These are phyloP conservation scores for Moesziomyces sp. DNA, from an alignment of 1,284 basidiomycete species.

Conservation along the genomic window DNA sequence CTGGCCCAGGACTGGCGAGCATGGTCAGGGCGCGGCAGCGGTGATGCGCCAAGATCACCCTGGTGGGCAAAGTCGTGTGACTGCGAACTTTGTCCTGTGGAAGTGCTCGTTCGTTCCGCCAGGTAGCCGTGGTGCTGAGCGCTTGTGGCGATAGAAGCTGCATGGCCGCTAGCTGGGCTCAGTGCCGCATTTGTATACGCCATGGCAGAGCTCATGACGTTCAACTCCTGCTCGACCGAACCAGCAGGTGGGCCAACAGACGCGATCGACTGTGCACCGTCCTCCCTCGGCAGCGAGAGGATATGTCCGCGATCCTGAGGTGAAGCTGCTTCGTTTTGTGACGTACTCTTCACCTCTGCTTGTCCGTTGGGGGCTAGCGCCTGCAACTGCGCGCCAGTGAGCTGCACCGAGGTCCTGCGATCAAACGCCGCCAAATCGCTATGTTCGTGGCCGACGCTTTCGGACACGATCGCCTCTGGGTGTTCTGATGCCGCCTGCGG, in stretches of 20 bases:
- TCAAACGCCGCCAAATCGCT: neutral
- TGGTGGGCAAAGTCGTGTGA: neutral
- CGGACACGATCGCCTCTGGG: neutral
- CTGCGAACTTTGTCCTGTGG: neutral
- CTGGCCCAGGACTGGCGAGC: too few species aligned
- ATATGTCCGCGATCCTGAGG: neutral
- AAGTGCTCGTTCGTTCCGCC: neutral
- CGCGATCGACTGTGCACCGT: neutral
- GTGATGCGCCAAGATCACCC: neutral
- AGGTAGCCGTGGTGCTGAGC: neutral
- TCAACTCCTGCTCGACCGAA: neutral
- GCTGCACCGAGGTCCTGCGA: neutral
- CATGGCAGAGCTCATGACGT: neutral
- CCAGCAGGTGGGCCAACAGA: too few species aligned
- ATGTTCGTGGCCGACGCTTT: neutral
- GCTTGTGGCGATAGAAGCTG: too few species aligned
- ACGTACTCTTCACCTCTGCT: accelerated
- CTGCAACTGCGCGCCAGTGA: neutral
- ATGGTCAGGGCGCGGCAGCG: neutral
- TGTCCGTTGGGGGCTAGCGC: neutral
- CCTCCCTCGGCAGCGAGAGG: neutral
- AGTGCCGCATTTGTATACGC: neutral
- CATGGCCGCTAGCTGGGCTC: neutral
- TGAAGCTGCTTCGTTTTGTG: neutral
- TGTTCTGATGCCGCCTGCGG: neutral